Evolutionary conservation across 2,329 filamentous ascomycete species (phyloP).

Genomic region (Ceratocystis albifundus): DNA sequence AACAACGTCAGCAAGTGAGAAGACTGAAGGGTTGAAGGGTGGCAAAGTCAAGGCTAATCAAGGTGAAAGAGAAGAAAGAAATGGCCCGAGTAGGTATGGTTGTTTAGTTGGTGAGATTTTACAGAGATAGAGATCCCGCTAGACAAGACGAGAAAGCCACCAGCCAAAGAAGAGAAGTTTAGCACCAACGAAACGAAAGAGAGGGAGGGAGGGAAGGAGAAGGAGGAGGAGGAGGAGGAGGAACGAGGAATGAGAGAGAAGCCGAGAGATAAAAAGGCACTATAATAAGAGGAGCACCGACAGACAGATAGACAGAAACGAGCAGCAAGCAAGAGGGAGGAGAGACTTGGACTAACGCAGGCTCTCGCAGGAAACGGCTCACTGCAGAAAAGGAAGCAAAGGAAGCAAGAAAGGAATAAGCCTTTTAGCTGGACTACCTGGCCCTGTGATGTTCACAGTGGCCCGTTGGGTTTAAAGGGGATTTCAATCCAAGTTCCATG

Average conservation of each 20-base stretch:
- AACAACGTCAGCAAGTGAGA: not conserved
- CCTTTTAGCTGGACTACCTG: not conserved
- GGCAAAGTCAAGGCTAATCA: constrained; percentile 1
- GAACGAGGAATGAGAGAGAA: not conserved
- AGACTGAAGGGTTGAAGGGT: not conserved
- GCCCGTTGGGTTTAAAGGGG: not conserved
- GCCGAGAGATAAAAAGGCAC: not conserved
- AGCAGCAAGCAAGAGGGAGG: not conserved
- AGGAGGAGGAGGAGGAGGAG: not conserved
- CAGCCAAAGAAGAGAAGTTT: not conserved
- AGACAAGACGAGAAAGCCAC: not conserved
- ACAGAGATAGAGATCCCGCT: not conserved
- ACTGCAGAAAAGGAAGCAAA: not conserved
- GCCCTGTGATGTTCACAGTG: not conserved
- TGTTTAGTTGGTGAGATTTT: not conserved
- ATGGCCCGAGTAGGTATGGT: constrained; percentile 6
- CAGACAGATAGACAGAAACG: not conserved
- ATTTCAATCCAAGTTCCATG: not conserved
- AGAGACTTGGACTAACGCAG: not conserved
- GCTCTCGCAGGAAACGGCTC: not conserved
- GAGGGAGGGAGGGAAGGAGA: not conserved
- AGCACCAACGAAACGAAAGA: not conserved
- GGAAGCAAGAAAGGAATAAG: not conserved
- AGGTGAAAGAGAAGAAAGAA: constrained; percentile 23
- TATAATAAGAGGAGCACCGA: not conserved